Conservation (phyloP, 208 protist species). For the Trypanosoma avium region DNA sequence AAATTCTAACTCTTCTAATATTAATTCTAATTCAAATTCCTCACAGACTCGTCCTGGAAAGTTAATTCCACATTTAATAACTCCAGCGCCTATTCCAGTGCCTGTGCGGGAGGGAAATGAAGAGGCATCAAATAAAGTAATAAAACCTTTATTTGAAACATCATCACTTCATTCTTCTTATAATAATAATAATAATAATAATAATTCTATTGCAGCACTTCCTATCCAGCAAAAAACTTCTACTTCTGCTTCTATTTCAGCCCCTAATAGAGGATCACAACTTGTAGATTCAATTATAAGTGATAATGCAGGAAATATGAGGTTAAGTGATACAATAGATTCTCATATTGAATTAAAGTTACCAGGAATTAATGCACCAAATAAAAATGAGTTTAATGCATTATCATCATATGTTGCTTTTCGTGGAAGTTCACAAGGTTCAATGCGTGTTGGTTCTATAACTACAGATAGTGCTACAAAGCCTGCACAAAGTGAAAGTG, state of each 20-base stretch:
- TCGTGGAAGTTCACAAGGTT: slow-evolving; percentile 1
- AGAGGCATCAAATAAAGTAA: background rate
- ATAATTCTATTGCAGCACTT: background rate
- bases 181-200: background rate
- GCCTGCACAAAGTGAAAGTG: no score
- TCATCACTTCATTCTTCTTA: background rate
- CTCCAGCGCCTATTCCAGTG: slow-evolving; percentile 26
- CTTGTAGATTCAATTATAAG: background rate
- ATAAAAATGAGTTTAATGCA: background rate
- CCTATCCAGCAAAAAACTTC: background rate
- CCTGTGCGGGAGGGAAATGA: slow-evolving; percentile 6
- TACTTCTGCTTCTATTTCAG: background rate
- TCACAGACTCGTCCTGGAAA: background rate
- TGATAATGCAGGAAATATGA: no score
- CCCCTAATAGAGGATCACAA: background rate
- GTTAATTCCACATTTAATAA: background rate
- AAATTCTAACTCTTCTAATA: background rate
- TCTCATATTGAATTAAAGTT: slow-evolving; percentile 5
- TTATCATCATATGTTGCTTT: slow-evolving; percentile 23
- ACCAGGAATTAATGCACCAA: background rate
- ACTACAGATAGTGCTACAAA: background rate
- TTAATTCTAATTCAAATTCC: background rate
- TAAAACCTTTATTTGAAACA: no score
- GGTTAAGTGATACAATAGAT: background rate
- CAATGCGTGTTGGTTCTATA: background rate